Base-by-base conservation (phyloP, 495 filamentous ascomycete genomes). In the Staphylotrichum longicolle region DNA sequence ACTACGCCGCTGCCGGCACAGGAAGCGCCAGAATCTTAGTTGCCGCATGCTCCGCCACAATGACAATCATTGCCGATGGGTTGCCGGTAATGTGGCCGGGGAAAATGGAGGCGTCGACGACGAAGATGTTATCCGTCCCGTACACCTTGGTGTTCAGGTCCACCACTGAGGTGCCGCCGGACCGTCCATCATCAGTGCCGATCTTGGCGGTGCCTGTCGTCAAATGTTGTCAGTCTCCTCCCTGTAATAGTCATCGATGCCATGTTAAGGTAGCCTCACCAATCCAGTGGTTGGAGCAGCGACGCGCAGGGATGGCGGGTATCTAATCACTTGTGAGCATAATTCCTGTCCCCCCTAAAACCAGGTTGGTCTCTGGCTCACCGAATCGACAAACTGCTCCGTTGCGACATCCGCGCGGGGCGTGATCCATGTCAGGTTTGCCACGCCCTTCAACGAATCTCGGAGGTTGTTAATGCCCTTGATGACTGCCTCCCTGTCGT, bases 271-370 rank as follows among this genome's bases (percentile, higher is more conserved):
- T n/a, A 11, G 32, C 5, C 56, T 60, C 58, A 64, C 74, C 58
- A 56, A 87, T 81, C 85, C 86, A 90, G 78, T 90, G 88, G 66
- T 87, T 89, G 45, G 86, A 77, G 30, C 82, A 74, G n/a, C 82
- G 81, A 14, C 81, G 77, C 7, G 81, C 77, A 9, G 82, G 72
- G 60, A 81, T 83, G 47, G 76, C 76, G 15, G 75, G 74, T 14
- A 80, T 77, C 66, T 68, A 32, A 42, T 10, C 12, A 7, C 15
- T 15, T 48, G 32, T 60, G 2, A 53, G n/a, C 48, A 4, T 4
- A 3, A 5, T 11, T 27, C 20, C 10, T 15, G 0, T 37, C 11
- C 40, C 30, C 3, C 30, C 20, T 6, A 5, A 35, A 12, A 4
- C 20, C 20, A 14, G 15, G 39, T 12, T n/a, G 47, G 35, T 1